These are phyloP conservation scores for Malus hybrid DNA, from an alignment of 331 rosid species.

Conservation along the genomic window DNA sequence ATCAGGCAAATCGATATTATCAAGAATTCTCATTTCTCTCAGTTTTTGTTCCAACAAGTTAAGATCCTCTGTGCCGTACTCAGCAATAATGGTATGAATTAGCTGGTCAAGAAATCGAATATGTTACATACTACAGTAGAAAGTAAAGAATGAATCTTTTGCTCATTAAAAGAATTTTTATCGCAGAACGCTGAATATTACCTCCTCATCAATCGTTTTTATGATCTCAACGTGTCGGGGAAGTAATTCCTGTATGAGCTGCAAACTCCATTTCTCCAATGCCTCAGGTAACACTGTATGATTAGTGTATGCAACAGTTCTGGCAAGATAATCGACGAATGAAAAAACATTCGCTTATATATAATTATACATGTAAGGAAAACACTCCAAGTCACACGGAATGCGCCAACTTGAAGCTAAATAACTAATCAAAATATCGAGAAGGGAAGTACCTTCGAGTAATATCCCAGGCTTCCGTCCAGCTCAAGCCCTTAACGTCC, in stretches of 20 bases:
- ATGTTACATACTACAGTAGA: not conserved
- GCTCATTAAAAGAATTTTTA: not conserved
- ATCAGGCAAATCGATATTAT: constrained; percentile 72
- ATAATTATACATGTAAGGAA: no score
- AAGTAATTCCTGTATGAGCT: constrained; percentile 72
- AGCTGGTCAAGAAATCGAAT: constrained; percentile 38
- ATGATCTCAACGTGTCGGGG: constrained; percentile 94
- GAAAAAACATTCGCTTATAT: not conserved
- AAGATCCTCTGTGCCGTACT: constrained; percentile 60
- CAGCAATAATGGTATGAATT: constrained; percentile 53
- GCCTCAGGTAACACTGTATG: constrained; percentile 99
- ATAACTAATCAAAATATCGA: not conserved
- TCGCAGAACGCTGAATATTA: constrained; percentile 6
- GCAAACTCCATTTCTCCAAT: constrained; percentile 91
- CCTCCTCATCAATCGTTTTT: constrained; percentile 91
- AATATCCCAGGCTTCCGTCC: constrained; percentile 90
- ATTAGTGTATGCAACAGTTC: constrained; percentile 96
- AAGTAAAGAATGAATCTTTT: not conserved
- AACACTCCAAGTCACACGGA: not conserved
- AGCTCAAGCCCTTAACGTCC: constrained; percentile 76
- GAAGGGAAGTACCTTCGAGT: constrained; percentile 54
- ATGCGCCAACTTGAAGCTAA: not conserved
- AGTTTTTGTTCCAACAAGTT: constrained; percentile 53
- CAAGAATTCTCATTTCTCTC: constrained; percentile 87
- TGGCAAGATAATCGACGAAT: constrained; percentile 8